phyloP scores from a whole-genome alignment of 1,284 basidiomycete species.

The Bondarzewia mesenterica region DNA sequence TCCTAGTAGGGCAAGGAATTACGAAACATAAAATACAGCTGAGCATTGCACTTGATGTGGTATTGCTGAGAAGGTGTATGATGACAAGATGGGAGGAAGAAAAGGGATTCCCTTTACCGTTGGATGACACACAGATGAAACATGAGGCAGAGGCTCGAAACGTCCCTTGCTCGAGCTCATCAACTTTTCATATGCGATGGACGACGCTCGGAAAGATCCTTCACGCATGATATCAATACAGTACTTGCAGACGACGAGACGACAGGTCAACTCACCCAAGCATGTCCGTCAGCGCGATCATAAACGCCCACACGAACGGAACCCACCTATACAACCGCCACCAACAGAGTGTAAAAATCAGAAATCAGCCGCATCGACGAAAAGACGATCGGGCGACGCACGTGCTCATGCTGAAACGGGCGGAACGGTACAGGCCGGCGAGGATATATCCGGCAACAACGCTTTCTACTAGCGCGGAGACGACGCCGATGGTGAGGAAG shows the following conservation, averaged over 20 bases:
- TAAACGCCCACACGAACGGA: constrained; percentile 68
- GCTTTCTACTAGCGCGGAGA: constrained; percentile 61
- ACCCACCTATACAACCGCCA: constrained; percentile 53
- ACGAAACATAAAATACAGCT: too few relatives aligned
- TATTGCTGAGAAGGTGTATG: too few relatives aligned
- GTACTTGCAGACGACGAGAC: neutral
- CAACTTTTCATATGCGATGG: constrained; percentile 1
- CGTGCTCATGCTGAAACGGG: constrained; percentile 74
- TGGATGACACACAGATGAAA: too few relatives aligned
- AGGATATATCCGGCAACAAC: constrained; percentile 67
- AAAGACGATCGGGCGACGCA: constrained; percentile 29
- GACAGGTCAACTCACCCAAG: constrained; percentile 40
- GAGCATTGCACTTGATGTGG: too few relatives aligned
- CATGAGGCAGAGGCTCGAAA: too few relatives aligned
- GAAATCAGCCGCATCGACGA: neutral
- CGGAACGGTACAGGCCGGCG: constrained; percentile 62
- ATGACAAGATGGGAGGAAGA: too few relatives aligned
- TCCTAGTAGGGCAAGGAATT: too few relatives aligned
- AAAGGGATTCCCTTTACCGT: too few relatives aligned
- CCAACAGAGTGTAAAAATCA: neutral
- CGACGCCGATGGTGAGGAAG: constrained; percentile 47
- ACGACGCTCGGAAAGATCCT: constrained; percentile 4
- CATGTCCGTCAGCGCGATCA: constrained; percentile 61
- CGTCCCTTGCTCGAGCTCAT: too few relatives aligned
- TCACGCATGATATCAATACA: neutral